Conservation (phyloP, 2,329 filamentous ascomycete species). For the Byssochlamys sp. region DNA sequence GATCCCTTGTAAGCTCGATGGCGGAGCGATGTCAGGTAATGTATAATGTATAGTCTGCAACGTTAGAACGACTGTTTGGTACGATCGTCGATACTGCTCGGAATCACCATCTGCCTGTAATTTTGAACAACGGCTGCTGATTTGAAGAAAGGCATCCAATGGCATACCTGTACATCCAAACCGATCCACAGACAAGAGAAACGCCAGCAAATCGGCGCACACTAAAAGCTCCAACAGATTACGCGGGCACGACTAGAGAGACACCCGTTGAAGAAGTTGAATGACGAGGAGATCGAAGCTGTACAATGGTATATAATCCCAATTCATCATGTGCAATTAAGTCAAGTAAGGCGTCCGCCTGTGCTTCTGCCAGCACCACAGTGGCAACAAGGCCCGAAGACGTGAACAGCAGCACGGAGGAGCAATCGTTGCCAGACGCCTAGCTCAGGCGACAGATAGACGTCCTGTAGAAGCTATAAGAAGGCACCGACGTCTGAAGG, state of each 20-base stretch:
- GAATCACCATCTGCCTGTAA: conserved; percentile 1
- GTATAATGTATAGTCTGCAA: not conserved
- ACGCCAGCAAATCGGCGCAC: conserved; percentile 1
- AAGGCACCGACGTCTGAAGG: not conserved
- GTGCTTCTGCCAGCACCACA: conserved; percentile 12
- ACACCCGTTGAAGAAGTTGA: conserved; percentile 7
- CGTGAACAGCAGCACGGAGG: not conserved
- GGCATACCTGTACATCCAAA: conserved; percentile 4
- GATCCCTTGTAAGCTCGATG: conserved; percentile 5
- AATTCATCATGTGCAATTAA: conserved; percentile 28
- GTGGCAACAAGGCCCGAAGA: conserved; percentile 8
- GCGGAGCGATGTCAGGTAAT: not conserved
- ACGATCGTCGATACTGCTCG: conserved; percentile 5
- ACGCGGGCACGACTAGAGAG: conserved; percentile 15
- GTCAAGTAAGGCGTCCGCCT: conserved; percentile 14
- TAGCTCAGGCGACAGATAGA: not conserved
- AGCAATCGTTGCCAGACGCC: not conserved
- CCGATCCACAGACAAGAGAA: not conserved
- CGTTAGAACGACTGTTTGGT: not conserved
- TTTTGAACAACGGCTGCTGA: conserved; percentile 1
- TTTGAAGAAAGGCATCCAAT: conserved; percentile 5
- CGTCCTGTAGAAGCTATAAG: not conserved
- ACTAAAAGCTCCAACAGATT: conserved; percentile 10
- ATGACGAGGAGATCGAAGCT: conserved; percentile 15
- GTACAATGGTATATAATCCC: conserved; percentile 12